Evolutionary conservation across 176 grass and related monocot genomes (phyloP).

Genomic region (Echinochloa phyllopogon): DNA sequence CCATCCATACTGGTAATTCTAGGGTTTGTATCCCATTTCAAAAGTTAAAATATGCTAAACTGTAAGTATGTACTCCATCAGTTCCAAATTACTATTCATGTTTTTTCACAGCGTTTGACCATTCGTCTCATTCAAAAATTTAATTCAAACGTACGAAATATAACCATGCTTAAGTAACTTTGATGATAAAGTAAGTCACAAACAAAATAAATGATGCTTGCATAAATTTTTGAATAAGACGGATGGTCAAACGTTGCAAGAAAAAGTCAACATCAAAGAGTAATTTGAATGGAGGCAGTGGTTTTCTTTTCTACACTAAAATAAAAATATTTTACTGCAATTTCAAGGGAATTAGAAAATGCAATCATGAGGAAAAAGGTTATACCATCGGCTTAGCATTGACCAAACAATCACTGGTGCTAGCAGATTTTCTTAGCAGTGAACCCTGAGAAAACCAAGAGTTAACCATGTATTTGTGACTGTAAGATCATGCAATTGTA

Average conservation of each 20-base stretch:
- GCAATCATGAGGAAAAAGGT: slow-evolving; percentile 6
- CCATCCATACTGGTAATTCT: not conserved
- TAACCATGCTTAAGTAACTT: too few species aligned
- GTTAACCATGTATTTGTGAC: slow-evolving; percentile 25
- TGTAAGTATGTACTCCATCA: not conserved
- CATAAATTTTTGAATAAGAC: too few species aligned
- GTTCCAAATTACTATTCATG: too few species aligned
- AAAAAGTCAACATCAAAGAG: too few species aligned
- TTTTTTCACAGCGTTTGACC: too few species aligned
- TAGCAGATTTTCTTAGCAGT: slow-evolving; percentile 92
- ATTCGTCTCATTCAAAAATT: too few species aligned
- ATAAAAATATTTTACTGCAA: slow-evolving; percentile 10
- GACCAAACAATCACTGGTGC: slow-evolving; percentile 80
- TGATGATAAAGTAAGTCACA: too few species aligned
- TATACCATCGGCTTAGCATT: slow-evolving; percentile 77
- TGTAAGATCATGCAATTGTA: not conserved
- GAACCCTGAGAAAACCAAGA: slow-evolving; percentile 63
- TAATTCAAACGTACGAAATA: too few species aligned
- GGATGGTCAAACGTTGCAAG: too few species aligned
- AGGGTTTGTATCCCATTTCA: not conserved
- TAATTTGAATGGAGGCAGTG: too few species aligned
- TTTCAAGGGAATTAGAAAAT: not conserved
- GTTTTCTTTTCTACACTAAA: not conserved
- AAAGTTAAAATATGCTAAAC: slow-evolving; percentile 1
- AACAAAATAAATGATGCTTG: too few species aligned